phyloP scores from a whole-genome alignment of 306 rosid species.

The Clitoria ternatea region DNA sequence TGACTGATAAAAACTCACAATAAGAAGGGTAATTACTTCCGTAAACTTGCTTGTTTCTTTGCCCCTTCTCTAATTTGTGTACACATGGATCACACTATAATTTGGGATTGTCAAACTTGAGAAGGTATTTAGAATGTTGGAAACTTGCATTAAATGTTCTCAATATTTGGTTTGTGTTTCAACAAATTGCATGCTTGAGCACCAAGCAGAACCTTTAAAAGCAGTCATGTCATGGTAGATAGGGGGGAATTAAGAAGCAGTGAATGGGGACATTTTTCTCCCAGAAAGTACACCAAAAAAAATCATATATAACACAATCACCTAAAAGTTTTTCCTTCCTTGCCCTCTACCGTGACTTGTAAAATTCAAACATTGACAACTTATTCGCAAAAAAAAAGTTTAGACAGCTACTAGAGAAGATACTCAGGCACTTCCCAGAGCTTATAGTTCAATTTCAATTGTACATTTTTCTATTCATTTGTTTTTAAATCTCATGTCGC shows the following conservation, averaged over 20 bases:
- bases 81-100: not conserved
- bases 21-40: not conserved
- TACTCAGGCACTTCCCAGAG: not conserved
- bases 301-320: not conserved
- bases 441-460: not conserved
- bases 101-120: not conserved
- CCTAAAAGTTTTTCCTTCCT: not conserved
- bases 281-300: not conserved
- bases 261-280: not conserved
- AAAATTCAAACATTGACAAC: not conserved
- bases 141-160: not conserved
- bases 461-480: not conserved
- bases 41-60: not conserved
- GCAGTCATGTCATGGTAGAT: not conserved
- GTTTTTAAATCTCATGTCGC: not conserved
- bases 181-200: not conserved
- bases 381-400: not conserved
- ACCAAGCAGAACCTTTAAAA: not conserved
- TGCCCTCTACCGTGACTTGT: not conserved
- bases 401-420: not conserved
- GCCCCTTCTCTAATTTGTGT: not conserved
- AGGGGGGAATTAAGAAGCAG: not conserved
- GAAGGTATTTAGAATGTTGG: not conserved
- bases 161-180: not conserved
- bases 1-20: not conserved